Evolutionary conservation across 768 basidiomycete genomes (phyloP).

Genomic region (Lentinula detonsa): DNA sequence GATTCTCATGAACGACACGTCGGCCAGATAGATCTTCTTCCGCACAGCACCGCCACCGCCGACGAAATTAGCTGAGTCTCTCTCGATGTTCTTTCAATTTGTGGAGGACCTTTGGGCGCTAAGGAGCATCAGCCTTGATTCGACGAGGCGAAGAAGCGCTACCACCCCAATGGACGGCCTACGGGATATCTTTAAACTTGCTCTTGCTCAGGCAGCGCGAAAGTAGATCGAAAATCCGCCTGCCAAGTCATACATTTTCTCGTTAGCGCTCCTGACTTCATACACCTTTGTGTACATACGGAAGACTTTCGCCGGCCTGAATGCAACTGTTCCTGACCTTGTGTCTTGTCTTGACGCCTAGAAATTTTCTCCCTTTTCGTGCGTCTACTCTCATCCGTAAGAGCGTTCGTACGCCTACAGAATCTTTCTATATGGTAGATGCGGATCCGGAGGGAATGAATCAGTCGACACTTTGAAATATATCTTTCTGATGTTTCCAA

Average conservation of each 20-base stretch:
- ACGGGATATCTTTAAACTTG: background rate
- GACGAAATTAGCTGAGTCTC: background rate
- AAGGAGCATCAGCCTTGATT: background rate
- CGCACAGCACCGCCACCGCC: background rate
- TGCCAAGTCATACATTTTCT: background rate
- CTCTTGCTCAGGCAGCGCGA: background rate
- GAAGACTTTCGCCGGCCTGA: too few relatives aligned
- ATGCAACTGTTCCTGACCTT: background rate
- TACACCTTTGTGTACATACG: background rate
- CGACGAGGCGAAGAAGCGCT: background rate
- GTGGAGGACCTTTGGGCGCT: background rate
- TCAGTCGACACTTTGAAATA: too few relatives aligned
- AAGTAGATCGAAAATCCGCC: background rate
- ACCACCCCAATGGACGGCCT: constrained; percentile 1
- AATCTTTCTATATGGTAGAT: too few relatives aligned
- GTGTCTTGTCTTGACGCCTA: background rate
- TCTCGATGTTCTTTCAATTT: background rate
- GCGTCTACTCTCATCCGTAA: too few relatives aligned
- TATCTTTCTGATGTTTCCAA: background rate
- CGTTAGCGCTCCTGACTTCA: background rate
- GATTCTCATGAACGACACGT: background rate
- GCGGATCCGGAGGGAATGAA: too few relatives aligned
- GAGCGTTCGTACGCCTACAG: too few relatives aligned
- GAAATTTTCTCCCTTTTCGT: too few relatives aligned
- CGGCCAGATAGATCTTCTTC: background rate